A percentile compares a stretch with the other conserved stretches of the same genome.
phyloP scores from a whole-genome alignment of 352 stramenopile genomes.

The Pythium aphanidermatum region DNA sequence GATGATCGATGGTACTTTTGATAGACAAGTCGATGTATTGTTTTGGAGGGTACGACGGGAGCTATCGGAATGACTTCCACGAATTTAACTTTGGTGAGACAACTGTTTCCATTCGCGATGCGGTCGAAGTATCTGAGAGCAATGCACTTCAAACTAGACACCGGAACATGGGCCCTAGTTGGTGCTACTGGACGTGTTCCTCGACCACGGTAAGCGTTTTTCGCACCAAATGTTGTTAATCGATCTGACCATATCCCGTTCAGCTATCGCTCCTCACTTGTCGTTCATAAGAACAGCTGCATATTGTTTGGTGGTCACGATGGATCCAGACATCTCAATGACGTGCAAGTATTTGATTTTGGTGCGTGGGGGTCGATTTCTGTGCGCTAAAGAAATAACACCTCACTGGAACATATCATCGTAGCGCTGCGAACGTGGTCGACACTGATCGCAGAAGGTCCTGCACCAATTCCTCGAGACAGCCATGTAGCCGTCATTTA shows the following conservation, averaged over 20 bases:
- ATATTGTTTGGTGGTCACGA: conserved; percentile 97
- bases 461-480: conserved; percentile 92
- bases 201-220: conserved; percentile 40
- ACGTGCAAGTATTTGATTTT: conserved; percentile 97
- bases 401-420: no score
- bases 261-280: conserved; percentile 87
- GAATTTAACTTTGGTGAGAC: conserved; percentile 91
- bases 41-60: conserved; percentile 95
- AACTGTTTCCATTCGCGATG: no score
- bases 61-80: conserved; percentile 95
- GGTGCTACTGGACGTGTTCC: conserved; percentile 61
- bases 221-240: neutral
- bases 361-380: conserved; percentile 23
- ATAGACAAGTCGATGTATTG: conserved; percentile 82
- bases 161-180: conserved; percentile 85
- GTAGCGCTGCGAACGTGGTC: conserved; percentile 84
- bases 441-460: conserved; percentile 83
- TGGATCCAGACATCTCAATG: conserved; percentile 95
- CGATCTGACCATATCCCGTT: neutral
- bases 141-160: conserved; percentile 26
- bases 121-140: no score
- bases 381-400: conserved; percentile 2
- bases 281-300: conserved; percentile 90
- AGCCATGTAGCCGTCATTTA: conserved; percentile 95
- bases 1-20: no score